Conservation (phyloP, 768 basidiomycete species). For the Lactarius sanguifluus region DNA sequence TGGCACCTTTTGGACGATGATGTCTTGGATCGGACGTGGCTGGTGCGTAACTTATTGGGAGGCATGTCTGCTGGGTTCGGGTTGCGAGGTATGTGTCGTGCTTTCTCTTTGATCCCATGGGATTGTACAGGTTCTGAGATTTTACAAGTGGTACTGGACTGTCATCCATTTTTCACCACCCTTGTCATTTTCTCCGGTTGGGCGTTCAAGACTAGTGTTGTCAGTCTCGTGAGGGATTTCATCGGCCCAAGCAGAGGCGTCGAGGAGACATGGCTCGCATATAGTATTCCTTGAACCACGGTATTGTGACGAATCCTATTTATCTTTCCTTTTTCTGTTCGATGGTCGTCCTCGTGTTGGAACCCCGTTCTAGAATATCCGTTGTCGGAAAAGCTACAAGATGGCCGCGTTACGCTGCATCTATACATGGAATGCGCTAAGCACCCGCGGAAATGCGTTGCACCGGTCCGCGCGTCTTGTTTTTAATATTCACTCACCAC, state of each 20-base stretch:
- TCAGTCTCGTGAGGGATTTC: conserved; percentile 63
- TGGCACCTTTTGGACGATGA: conserved; percentile 68
- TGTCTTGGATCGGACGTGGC: conserved; percentile 77
- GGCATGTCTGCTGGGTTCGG: conserved; percentile 89
- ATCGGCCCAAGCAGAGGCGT: conserved; percentile 57
- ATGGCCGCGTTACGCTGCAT: background rate
- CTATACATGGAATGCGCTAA: background rate
- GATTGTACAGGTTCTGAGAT: no score
- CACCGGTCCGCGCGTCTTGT: background rate
- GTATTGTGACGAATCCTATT: background rate
- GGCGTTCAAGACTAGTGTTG: conserved; percentile 64
- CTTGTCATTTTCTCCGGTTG: conserved; percentile 75
- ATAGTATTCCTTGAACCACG: conserved; percentile 65
- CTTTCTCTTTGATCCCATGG: background rate
- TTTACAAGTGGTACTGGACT: conserved; percentile 68
- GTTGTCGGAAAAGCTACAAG: background rate
- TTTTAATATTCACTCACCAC: background rate
- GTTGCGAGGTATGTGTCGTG: conserved; percentile 56
- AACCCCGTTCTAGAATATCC: background rate
- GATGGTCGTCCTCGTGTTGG: background rate
- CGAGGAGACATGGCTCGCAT: conserved; percentile 75
- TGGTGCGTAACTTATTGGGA: conserved; percentile 78
- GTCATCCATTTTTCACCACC: conserved; percentile 71
- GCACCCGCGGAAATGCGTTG: background rate
- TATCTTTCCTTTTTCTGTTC: background rate